Evolutionary conservation across 78 protist species (phyloP).

Genomic region (Dictyostelium citrinum): DNA sequence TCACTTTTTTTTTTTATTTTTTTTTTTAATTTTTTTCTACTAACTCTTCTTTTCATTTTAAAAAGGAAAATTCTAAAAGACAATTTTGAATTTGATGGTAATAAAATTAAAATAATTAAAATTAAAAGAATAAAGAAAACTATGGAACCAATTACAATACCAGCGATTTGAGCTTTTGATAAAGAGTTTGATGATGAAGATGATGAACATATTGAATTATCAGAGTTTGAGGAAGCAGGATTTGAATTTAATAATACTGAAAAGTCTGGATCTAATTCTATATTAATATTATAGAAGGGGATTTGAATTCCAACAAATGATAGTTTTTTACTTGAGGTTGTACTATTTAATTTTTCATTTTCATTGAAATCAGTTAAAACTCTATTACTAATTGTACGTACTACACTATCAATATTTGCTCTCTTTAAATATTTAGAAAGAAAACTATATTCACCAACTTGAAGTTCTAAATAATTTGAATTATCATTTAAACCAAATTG

Average conservation of each 20-base stretch:
- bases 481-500: neutral
- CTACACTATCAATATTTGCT: conserved; percentile 7
- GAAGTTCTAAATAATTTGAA: neutral
- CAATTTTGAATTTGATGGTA: neutral
- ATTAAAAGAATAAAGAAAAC: neutral
- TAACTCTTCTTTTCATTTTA: too few relatives aligned
- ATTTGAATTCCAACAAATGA: neutral
- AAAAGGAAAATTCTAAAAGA: neutral
- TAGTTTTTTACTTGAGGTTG: neutral
- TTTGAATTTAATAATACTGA: neutral
- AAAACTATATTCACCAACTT: conserved; percentile 5
- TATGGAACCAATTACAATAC: neutral
- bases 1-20: too few relatives aligned
- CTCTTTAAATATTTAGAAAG: neutral
- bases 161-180: neutral
- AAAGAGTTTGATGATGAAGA: neutral
- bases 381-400: neutral
- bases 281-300: neutral
- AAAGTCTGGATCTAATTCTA: neutral
- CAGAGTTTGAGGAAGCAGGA: neutral
- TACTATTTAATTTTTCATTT: neutral
- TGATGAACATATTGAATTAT: neutral
- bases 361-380: neutral
- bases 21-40: too few relatives aligned
- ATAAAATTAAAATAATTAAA: neutral